Evolutionary conservation across 495 filamentous ascomycete species (phyloP).

Genomic region (Hypomontagnella submonticulosa): DNA sequence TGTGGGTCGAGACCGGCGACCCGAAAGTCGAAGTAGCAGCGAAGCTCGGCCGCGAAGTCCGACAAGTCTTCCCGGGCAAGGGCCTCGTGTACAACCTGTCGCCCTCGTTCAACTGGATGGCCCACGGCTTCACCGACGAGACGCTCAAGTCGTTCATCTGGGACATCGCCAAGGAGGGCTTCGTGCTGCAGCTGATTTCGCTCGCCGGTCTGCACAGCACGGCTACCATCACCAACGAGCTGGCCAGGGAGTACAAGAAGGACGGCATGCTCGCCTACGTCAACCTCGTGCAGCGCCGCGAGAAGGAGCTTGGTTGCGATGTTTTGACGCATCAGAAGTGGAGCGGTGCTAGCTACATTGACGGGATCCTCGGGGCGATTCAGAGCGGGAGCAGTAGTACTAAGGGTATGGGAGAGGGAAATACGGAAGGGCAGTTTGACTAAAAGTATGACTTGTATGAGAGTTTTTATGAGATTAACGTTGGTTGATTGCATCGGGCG

Average conservation of each 20-base stretch:
- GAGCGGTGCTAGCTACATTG: slow-evolving; percentile 92
- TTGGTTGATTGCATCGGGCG: slow-evolving; percentile 18
- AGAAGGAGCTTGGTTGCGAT: slow-evolving; percentile 93
- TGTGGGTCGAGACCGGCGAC: slow-evolving; percentile 96
- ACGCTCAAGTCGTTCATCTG: slow-evolving; percentile 89
- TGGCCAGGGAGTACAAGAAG: slow-evolving; percentile 82
- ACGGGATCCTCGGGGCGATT: slow-evolving; percentile 91
- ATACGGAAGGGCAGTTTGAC: slow-evolving; percentile 73
- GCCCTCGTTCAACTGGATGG: slow-evolving; percentile 98
- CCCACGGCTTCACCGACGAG: slow-evolving; percentile 85
- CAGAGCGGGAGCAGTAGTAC: slow-evolving; percentile 88
- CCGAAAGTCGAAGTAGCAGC: slow-evolving; percentile 81
- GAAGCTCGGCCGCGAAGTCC: slow-evolving; percentile 79
- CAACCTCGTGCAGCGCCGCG: slow-evolving; percentile 82
- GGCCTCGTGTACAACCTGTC: slow-evolving; percentile 94
- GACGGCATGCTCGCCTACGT: slow-evolving; percentile 98
- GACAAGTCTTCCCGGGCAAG: slow-evolving; percentile 74
- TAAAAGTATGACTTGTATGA: slow-evolving; percentile 24
- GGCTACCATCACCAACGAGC: slow-evolving; percentile 85
- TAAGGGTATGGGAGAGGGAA: slow-evolving; percentile 86
- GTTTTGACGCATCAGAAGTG: slow-evolving; percentile 98
- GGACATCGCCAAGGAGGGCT: slow-evolving; percentile 93
- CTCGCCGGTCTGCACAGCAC: slow-evolving; percentile 91
- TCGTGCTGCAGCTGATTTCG: slow-evolving; percentile 92
- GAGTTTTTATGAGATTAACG: neutral